Conservation (phyloP, 2,329 filamentous ascomycete species). For the Verticillium tricorpus region DNA sequence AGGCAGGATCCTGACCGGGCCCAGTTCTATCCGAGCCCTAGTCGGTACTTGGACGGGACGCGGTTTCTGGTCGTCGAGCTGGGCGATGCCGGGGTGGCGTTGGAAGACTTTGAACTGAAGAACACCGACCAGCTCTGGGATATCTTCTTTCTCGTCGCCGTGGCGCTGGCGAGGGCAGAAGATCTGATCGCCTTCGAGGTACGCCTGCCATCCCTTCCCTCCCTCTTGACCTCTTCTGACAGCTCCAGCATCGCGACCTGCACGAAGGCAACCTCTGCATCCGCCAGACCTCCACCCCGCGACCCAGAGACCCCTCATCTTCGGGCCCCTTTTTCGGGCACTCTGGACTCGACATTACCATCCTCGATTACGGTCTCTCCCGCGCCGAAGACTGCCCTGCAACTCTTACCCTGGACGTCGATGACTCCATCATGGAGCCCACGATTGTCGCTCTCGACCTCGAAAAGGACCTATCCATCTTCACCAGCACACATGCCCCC, state of each 20-base stretch:
- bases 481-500: constrained; percentile 53
- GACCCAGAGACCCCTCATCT: constrained; percentile 22
- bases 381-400: constrained; percentile 38
- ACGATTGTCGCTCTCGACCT: constrained; percentile 50
- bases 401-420: constrained; percentile 17
- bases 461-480: constrained; percentile 55
- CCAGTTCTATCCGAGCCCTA: constrained; percentile 60
- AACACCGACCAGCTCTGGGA: constrained; percentile 55
- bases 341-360: constrained; percentile 59
- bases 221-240: background rate
- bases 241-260: constrained; percentile 55
- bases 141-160: constrained; percentile 55
- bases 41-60: constrained; percentile 52
- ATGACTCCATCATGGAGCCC: constrained; percentile 27
- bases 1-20: constrained; percentile 50
- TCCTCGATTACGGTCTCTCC: constrained; percentile 62
- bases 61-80: constrained; percentile 59
- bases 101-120: constrained; percentile 53
- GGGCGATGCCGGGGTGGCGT: constrained; percentile 55
- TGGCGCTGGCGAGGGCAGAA: constrained; percentile 57
- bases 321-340: constrained; percentile 44
- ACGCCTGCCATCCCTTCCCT: background rate
- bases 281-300: constrained; percentile 32
- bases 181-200: constrained; percentile 57
- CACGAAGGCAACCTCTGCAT: constrained; percentile 64